A percentile compares a stretch with the other conserved stretches of the same genome.
These are phyloP conservation scores for Candida nonsorbophila DNA, from an alignment of 805 yeast genomes.

Conservation along the genomic window DNA sequence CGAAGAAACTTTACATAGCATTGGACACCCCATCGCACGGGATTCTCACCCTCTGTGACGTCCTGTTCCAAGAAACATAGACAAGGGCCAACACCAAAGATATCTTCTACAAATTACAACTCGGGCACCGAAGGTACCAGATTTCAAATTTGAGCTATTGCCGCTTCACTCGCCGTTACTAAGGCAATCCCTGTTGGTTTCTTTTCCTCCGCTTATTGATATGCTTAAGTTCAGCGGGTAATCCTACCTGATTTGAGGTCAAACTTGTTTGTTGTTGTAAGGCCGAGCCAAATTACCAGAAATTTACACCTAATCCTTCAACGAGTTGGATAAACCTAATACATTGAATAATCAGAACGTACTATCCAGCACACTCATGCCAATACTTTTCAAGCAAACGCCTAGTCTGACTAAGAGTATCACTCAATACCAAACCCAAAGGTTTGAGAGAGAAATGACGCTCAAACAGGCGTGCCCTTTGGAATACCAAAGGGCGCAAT, in stretches of 20 bases:
- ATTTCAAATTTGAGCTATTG: conserved; percentile 37
- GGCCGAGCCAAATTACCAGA: conserved; percentile 7
- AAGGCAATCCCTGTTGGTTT: conserved; percentile 42
- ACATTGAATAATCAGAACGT: conserved; percentile 5
- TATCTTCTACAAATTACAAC: conserved; percentile 35
- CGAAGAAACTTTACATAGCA: conserved; percentile 22
- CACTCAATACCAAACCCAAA: conserved; percentile 26
- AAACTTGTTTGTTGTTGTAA: conserved; percentile 18
- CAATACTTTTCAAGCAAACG: conserved; percentile 22
- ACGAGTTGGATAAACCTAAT: conserved; percentile 11
- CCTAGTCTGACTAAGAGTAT: conserved; percentile 15
- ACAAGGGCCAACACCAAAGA: conserved; percentile 23
- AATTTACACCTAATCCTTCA: conserved; percentile 4
- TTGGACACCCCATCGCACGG: conserved; percentile 27
- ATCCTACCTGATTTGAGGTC: conserved; percentile 32
- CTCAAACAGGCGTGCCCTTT: conserved; percentile 22
- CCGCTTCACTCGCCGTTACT: conserved; percentile 39
- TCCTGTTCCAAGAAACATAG: conserved; percentile 17
- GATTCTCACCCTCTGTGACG: conserved; percentile 41
- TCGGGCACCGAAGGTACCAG: conserved; percentile 33
- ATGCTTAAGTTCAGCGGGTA: conserved; percentile 43
- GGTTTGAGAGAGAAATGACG: conserved; percentile 25
- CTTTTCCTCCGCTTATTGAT: conserved; percentile 43
- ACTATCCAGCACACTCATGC: conserved; percentile 12
- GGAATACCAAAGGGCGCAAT: conserved; percentile 36